These are phyloP conservation scores for Letharia lupina DNA, from an alignment of 495 filamentous ascomycete genomes.

Conservation along the genomic window DNA sequence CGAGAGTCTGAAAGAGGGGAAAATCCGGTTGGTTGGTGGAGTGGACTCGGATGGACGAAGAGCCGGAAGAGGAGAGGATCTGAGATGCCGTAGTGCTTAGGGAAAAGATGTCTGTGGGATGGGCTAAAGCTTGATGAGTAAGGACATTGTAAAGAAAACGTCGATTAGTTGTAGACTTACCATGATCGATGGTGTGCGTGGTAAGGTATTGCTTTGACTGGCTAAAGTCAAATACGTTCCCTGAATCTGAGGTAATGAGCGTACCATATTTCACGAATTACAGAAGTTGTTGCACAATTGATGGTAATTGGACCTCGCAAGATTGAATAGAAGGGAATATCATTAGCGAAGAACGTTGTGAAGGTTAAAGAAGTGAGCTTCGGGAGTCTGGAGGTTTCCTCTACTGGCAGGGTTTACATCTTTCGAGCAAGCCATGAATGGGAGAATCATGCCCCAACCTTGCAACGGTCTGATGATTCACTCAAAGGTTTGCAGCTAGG, in stretches of 20 bases:
- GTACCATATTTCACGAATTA: neutral
- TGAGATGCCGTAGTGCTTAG: conserved; percentile 71
- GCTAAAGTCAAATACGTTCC: neutral
- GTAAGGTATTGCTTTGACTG: conserved; percentile 98
- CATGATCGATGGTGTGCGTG: conserved; percentile 79
- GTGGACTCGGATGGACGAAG: conserved; percentile 70
- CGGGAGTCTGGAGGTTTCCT: neutral
- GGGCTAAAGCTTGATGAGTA: conserved; percentile 40
- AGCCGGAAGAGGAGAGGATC: conserved; percentile 74
- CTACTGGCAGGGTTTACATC: neutral
- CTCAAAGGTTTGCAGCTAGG: neutral
- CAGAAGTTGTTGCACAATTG: neutral
- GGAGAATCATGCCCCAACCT: neutral
- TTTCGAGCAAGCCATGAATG: neutral
- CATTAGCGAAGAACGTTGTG: neutral
- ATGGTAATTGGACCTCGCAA: neutral
- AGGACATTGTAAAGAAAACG: neutral
- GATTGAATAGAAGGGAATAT: neutral
- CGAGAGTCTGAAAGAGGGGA: conserved; percentile 65
- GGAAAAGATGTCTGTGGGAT: conserved; percentile 81
- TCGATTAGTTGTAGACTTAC: conserved; percentile 35
- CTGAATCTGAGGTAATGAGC: neutral
- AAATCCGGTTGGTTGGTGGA: conserved; percentile 60
- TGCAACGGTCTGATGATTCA: neutral
- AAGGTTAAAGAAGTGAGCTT: neutral